Evolutionary conservation across 306 rosid species (phyloP), one percentile per base, ranked within the genome.

Genomic region (Trichosanthes cucumerina): DNA sequence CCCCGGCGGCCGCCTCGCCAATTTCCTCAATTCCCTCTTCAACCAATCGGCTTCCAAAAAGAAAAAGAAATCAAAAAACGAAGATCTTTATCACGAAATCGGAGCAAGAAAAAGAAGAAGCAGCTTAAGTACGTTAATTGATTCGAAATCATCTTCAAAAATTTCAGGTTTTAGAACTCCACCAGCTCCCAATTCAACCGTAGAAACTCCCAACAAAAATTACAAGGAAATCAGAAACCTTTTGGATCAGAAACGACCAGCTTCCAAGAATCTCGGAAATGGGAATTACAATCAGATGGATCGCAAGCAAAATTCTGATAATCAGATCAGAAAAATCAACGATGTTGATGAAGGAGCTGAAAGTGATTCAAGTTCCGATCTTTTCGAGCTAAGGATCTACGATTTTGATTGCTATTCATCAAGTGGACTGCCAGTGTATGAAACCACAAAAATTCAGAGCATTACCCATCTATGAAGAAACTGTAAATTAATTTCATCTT

Each of bases 351-450:
- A 83, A 15, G 98, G 93, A 49, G 98, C 86, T 44, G 98, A 91
- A 0, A 96, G 99, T 83, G 99, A 96, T 84, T 92, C 99, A 73
- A 96, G 98, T 65, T 96, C 99, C 54, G 99, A 96, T 85, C 90
- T 96, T 68, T 96, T 96, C 75, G 99, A 96, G 82, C 78, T 96
- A 86, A 96, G 89, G 80, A 96, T 88, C 86, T 88, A 84, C 82
- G 97, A 96, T 72, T 84, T 88, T 84, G 92, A 96, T 26, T 87
- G 75, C 80, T 89, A 79, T 78, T 82, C 96, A 47, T 24, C 75
- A 8, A 90, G 88, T 78, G 97, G 91, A 64, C 57, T 92, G 39
- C 97, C 97, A 52, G 97, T 95, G 43, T 95, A 95, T 72, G 96
- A 90, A 95, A 92, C 98, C 46, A 95, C 98, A 76, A 86, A 90